Evolutionary conservation across 1,139 yeast species (phyloP).

Genomic region (Hemisphaericaspora xylofermentans): DNA sequence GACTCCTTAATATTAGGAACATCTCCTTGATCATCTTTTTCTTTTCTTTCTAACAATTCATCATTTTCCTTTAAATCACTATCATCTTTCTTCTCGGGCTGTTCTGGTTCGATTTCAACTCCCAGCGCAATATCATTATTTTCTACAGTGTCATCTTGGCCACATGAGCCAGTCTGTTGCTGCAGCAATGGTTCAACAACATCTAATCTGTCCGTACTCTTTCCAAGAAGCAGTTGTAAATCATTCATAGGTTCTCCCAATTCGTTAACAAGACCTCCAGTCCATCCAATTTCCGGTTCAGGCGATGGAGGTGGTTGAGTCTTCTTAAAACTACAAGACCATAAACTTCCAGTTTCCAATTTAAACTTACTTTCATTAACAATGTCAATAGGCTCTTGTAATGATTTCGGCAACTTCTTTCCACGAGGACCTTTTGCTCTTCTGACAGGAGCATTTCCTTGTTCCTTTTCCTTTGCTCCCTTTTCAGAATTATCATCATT

Average conservation of each 20-base stretch:
- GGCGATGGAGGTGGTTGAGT: background rate
- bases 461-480: conserved; percentile 8
- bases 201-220: background rate
- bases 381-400: conserved; percentile 46
- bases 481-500: conserved; percentile 7
- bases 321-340: conserved; percentile 28
- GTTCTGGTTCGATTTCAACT: conserved; percentile 3
- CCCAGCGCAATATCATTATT: background rate
- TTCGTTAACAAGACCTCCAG: background rate
- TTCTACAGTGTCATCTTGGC: background rate
- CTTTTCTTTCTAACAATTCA: background rate
- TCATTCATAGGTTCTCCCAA: background rate
- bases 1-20: background rate
- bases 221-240: background rate
- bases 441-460: conserved; percentile 21
- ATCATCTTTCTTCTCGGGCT: conserved; percentile 3
- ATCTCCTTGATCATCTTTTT: background rate
- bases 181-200: background rate
- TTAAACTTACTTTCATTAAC: conserved; percentile 30
- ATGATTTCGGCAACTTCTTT: conserved; percentile 67
- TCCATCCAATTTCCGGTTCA: background rate
- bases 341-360: conserved; percentile 34
- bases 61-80: background rate
- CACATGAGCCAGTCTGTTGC: background rate
- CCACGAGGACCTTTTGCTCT: conserved; percentile 80